A percentile compares a stretch with the other conserved stretches of the same genome.
These are phyloP conservation scores for Annulohypoxylon stygium DNA, from an alignment of 495 filamentous ascomycete genomes.

Conservation along the genomic window DNA sequence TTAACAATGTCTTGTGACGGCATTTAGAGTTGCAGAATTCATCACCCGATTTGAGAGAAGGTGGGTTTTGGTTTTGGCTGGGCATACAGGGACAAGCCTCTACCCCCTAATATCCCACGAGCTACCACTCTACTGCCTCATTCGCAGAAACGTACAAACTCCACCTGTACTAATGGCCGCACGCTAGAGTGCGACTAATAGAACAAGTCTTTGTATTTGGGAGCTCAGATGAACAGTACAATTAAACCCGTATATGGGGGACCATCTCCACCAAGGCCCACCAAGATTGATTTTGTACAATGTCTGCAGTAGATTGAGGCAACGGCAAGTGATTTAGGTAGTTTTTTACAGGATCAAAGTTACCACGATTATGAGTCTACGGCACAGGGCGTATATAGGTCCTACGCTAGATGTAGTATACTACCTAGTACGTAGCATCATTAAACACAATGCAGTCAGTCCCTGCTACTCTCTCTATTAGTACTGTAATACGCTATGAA, in stretches of 20 bases:
- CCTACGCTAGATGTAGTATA: background rate
- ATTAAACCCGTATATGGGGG: background rate
- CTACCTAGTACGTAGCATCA: too few species aligned
- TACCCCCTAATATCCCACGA: constrained; percentile 20
- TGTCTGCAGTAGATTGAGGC: background rate
- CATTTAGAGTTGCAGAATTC: background rate
- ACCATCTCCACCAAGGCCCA: background rate
- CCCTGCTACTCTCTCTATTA: background rate
- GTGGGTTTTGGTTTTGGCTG: background rate
- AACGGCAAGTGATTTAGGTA: background rate
- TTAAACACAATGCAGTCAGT: background rate
- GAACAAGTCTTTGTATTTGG: background rate
- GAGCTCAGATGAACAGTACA: constrained; percentile 5
- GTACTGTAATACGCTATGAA: background rate
- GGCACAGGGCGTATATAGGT: background rate
- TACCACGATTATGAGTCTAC: background rate
- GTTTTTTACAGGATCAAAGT: background rate
- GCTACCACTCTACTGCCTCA: constrained; percentile 15
- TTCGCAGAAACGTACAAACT: constrained; percentile 17
- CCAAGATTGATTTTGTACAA: background rate
- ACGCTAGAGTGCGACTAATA: background rate
- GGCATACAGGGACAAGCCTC: constrained; percentile 15
- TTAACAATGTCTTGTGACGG: background rate
- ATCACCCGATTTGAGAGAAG: background rate
- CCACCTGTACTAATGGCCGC: constrained; percentile 9